Evolutionary conservation across 805 yeast genomes (phyloP).

Genomic region (Candida nitratophila): DNA sequence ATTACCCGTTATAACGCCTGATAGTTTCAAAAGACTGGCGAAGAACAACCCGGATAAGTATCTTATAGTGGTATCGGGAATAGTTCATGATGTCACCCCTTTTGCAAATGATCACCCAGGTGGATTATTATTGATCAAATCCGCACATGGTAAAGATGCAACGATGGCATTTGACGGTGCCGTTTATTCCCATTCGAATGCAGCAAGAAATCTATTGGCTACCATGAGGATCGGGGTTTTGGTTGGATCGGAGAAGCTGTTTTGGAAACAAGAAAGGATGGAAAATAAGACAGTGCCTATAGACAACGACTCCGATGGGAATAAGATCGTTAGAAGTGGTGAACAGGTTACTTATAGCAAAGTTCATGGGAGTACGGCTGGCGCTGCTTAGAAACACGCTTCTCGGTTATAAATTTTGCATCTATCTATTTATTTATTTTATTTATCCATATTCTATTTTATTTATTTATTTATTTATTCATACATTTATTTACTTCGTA

Average conservation of each 20-base stretch:
- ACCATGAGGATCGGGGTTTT: conserved; percentile 92
- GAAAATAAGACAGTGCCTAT: conserved; percentile 60
- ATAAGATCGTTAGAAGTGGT: conserved; percentile 52
- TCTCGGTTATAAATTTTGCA: too few species aligned
- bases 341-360: conserved; percentile 46
- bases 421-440: too few species aligned
- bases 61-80: conserved; percentile 79
- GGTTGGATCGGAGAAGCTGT: conserved; percentile 73
- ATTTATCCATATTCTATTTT: too few species aligned
- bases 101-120: conserved; percentile 94
- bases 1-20: conserved; percentile 57
- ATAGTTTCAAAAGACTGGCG: conserved; percentile 36
- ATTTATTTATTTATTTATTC: too few species aligned
- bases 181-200: conserved; percentile 87
- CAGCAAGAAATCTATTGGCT: conserved; percentile 84
- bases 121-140: conserved; percentile 68
- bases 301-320: conserved; percentile 47
- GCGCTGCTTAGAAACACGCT: conserved; percentile 39
- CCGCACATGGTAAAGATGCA: conserved; percentile 89
- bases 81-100: conserved; percentile 89
- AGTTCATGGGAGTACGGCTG: conserved; percentile 45
- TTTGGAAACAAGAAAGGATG: conserved; percentile 68
- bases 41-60: conserved; percentile 28
- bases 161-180: conserved; percentile 94
- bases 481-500: too few species aligned